Evolutionary conservation across 371 early-diverging fungal species (phyloP), one percentile per base, ranked within the genome.

Genomic region (Lichtheimia hyalospora): DNA sequence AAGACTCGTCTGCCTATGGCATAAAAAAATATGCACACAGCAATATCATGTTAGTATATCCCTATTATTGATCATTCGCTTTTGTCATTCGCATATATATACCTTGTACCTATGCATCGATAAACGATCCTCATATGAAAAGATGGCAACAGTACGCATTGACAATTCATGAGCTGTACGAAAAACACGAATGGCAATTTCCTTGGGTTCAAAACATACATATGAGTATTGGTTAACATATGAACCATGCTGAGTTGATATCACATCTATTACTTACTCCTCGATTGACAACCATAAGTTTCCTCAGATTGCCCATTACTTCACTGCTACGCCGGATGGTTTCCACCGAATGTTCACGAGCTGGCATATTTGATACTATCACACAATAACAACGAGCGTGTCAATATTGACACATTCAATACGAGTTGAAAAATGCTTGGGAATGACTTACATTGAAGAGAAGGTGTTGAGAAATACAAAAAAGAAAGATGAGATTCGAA

Each of bases 81-180:
- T 16, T 24, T 12, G 18, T 44, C 13, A 27, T n/a, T 16, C 3
- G 12, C 40, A 15, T 15, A 12, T 46, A 49, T 20, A 52, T 76
- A 85, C 89, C 87, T 92, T 92, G 82, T 94, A 93, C 24, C 95
- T 85, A 75, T 97, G 97, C 93, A 94, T 93, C 40, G 89, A 84
- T 48, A 95, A 81, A 57, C 95, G 81, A 81, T 98, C 97, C 68
- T 94, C 96, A 69, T 93, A 79, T 15, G 91, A 87, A 73, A 90
- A 96, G 57, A 97, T 82, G 41, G 95, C 91, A 4, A 97, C 89
- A 41, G 96, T 91, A 57, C 82, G 84, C 86, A 95, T 84, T 52
- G 95, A 92, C 28, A 96, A 83, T 74, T 95, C 93, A 67, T 93
- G 92, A 1, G 94, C 95, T 6, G 95, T 91, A 57, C 96, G 90